Evolutionary conservation across 257 asterid species (phyloP).

Genomic region (Craterostigma plantagineum): DNA sequence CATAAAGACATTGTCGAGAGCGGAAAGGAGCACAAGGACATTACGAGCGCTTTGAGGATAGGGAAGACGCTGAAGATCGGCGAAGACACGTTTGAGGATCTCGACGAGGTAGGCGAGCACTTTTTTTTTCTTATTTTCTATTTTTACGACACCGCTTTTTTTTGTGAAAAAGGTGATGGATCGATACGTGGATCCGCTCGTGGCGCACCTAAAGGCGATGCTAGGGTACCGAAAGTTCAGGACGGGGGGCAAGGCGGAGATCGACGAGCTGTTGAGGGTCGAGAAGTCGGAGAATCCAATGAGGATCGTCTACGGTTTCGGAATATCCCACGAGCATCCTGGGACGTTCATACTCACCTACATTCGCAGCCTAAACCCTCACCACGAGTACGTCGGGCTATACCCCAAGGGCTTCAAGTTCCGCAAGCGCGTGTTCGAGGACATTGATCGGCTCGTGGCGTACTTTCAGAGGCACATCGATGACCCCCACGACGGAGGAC

Average conservation of each 20-base stretch:
- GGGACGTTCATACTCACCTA: conserved; percentile 88
- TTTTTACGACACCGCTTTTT: background rate
- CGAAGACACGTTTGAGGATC: conserved; percentile 94
- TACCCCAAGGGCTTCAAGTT: conserved; percentile 91
- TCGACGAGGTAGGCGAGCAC: conserved; percentile 97
- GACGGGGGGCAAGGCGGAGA: conserved; percentile 67
- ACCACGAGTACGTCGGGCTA: conserved; percentile 82
- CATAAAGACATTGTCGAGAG: conserved; percentile 85
- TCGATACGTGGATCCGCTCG: conserved; percentile 96
- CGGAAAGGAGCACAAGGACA: conserved; percentile 83
- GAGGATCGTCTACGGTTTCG: conserved; percentile 85
- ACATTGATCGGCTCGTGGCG: conserved; percentile 70
- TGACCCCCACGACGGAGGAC: conserved; percentile 61
- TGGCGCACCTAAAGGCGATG: conserved; percentile 76
- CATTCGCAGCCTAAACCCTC: conserved; percentile 84
- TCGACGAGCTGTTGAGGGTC: conserved; percentile 60
- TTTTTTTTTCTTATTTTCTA: too few relatives aligned
- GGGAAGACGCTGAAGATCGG: conserved; percentile 91
- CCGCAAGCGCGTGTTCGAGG: conserved; percentile 80
- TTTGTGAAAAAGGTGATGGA: conserved; percentile 66
- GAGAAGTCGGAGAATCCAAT: conserved; percentile 77
- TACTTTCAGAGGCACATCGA: conserved; percentile 86
- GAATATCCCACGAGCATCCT: conserved; percentile 91
- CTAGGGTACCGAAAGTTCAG: conserved; percentile 81
- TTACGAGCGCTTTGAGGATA: conserved; percentile 81